Conservation (phyloP, 768 basidiomycete genomes). For the Suillus bovinus region DNA sequence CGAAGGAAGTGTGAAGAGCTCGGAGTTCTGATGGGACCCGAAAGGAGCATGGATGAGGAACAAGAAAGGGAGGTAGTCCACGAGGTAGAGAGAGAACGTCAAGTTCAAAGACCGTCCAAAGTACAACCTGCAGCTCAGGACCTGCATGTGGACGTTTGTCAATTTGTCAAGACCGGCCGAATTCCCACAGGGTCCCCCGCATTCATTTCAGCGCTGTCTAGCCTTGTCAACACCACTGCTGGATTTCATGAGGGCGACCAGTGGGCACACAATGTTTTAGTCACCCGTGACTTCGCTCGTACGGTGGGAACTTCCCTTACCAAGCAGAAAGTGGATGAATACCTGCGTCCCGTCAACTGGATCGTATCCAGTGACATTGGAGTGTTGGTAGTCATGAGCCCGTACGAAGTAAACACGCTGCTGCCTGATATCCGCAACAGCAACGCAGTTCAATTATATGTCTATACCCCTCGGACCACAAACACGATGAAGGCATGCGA, state of each 20-base stretch:
- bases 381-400: conserved; percentile 41
- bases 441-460: conserved; percentile 38
- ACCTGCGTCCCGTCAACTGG: conserved; percentile 33
- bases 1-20: conserved; percentile 17
- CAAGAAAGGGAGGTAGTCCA: conserved; percentile 51
- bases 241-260: conserved; percentile 20
- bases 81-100: conserved; percentile 44
- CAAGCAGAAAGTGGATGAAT: conserved; percentile 9
- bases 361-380: conserved; percentile 17
- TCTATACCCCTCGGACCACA: conserved; percentile 42
- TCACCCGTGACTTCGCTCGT: conserved; percentile 19
- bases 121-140: conserved; percentile 25
- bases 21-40: conserved; percentile 15
- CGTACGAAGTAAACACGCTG: conserved; percentile 39
- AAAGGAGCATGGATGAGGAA: conserved; percentile 42
- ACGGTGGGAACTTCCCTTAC: conserved; percentile 6
- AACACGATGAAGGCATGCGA: conserved; percentile 39
- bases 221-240: conserved; percentile 14
- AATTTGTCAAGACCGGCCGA: conserved; percentile 33
- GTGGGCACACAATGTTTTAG: conserved; percentile 22
- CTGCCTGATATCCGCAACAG: conserved; percentile 38
- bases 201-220: conserved; percentile 22
- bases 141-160: conserved; percentile 20
- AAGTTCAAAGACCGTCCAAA: conserved; percentile 37
- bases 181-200: conserved; percentile 17